phyloP scores from a whole-genome alignment of 345 rosid genomes.

The Gossypium thurberi region DNA sequence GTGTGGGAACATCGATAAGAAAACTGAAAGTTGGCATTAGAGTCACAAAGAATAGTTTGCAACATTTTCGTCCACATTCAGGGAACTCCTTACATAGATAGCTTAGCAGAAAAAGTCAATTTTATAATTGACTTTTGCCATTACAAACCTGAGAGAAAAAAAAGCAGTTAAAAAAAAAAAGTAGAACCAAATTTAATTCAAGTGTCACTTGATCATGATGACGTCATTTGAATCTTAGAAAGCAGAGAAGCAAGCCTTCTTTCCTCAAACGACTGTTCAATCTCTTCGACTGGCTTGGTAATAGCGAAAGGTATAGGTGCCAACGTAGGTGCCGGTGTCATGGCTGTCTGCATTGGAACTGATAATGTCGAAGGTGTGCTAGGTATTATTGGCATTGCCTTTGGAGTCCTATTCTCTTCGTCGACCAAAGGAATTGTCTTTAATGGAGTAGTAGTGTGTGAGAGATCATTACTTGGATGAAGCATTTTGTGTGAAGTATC shows the following conservation, averaged over 20 bases:
- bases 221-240: conserved; percentile 31
- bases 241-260: conserved; percentile 69
- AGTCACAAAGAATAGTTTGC: conserved; percentile 2
- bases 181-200: neutral
- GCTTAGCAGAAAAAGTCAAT: conserved; percentile 35
- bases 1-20: neutral
- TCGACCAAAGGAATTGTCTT: conserved; percentile 32
- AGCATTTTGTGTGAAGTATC: conserved; percentile 30
- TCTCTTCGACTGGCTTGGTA: conserved; percentile 35
- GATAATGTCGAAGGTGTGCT: conserved; percentile 68
- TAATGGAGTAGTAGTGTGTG: conserved; percentile 52
- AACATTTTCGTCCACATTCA: conserved; percentile 15
- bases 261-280: conserved; percentile 89
- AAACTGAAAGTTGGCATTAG: neutral
- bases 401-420: conserved; percentile 69
- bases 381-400: conserved; percentile 38
- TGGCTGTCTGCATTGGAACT: conserved; percentile 72
- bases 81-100: conserved; percentile 7
- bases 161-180: neutral
- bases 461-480: conserved; percentile 24
- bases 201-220: conserved; percentile 12
- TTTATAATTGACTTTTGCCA: conserved; percentile 42
- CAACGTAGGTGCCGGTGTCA: conserved; percentile 31
- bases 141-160: conserved; percentile 1
- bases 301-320: conserved; percentile 25